A percentile compares a stretch with the other conserved stretches of the same genome.
phyloP scores from a whole-genome alignment of 2,329 filamentous ascomycete species.

The Trichoderma asperellum region DNA sequence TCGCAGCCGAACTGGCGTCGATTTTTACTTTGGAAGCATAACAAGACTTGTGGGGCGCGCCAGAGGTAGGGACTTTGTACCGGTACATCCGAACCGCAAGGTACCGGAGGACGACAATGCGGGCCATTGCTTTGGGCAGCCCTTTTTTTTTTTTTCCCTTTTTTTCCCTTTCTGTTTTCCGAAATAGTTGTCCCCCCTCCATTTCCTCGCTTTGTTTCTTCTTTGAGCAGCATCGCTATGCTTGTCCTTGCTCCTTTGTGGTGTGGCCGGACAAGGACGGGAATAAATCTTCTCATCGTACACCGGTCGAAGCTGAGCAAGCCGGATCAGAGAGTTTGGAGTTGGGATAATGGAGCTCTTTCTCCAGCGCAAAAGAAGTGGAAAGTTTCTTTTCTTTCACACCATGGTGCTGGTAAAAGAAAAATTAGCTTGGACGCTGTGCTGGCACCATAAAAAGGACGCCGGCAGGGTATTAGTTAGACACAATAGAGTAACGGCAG shows the following conservation, averaged over 20 bases:
- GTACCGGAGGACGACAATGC: conserved; percentile 6
- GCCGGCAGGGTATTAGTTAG: background rate
- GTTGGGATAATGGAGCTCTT: background rate
- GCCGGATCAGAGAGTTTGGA: background rate
- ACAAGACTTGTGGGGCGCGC: conserved; percentile 22
- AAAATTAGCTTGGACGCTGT: background rate
- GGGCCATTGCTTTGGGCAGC: background rate
- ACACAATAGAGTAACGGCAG: background rate
- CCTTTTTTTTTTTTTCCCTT: background rate
- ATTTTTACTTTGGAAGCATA: conserved; percentile 36
- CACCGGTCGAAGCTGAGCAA: background rate
- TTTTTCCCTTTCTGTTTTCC: background rate
- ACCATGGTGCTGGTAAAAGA: background rate
- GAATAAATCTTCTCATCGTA: background rate
- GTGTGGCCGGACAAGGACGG: background rate
- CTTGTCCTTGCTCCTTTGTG: background rate
- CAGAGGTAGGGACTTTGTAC: conserved; percentile 12
- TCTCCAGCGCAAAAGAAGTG: background rate
- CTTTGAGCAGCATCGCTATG: background rate
- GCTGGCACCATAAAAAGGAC: background rate
- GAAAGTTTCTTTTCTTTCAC: background rate
- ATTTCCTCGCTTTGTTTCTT: background rate
- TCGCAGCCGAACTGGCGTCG: conserved; percentile 40
- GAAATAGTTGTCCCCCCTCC: background rate
- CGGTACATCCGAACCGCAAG: conserved; percentile 19